These are phyloP conservation scores for Capsicum chinense DNA, from an alignment of 257 asterid genomes.

Conservation along the genomic window DNA sequence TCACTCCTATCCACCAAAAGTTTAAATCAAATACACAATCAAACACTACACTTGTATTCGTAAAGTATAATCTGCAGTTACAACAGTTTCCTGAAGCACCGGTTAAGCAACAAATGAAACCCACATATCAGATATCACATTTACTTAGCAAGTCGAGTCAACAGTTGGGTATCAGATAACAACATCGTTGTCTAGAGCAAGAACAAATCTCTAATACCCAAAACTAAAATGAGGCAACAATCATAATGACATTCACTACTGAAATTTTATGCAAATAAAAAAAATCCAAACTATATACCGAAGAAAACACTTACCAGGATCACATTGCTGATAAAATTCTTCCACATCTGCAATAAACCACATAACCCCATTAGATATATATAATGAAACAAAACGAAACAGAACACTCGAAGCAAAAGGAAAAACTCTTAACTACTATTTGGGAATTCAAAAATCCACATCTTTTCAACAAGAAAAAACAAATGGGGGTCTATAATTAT, in stretches of 20 bases:
- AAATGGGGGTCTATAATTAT: not conserved
- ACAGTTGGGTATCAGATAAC: not conserved
- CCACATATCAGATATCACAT: not conserved
- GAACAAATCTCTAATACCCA: not conserved
- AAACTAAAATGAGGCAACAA: not conserved
- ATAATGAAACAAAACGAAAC: not conserved
- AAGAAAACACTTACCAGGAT: slow-evolving; percentile 47
- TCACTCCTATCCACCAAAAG: too few relatives aligned
- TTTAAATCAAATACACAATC: too few relatives aligned
- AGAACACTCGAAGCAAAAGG: not conserved
- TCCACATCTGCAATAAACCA: slow-evolving; percentile 55
- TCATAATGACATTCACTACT: not conserved
- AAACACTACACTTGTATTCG: not conserved
- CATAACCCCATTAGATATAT: not conserved
- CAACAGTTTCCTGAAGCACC: not conserved
- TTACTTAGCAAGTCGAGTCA: not conserved
- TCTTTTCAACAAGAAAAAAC: too few relatives aligned
- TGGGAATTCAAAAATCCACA: not conserved
- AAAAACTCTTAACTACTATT: not conserved
- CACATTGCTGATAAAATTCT: slow-evolving; percentile 61
- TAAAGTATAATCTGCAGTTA: not conserved
- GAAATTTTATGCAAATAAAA: slow-evolving; percentile 25
- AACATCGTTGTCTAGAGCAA: not conserved
- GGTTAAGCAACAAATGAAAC: not conserved
- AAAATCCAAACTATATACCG: not conserved